phyloP scores from a whole-genome alignment of 441 rosid species.

The Monsonia emarginata region DNA sequence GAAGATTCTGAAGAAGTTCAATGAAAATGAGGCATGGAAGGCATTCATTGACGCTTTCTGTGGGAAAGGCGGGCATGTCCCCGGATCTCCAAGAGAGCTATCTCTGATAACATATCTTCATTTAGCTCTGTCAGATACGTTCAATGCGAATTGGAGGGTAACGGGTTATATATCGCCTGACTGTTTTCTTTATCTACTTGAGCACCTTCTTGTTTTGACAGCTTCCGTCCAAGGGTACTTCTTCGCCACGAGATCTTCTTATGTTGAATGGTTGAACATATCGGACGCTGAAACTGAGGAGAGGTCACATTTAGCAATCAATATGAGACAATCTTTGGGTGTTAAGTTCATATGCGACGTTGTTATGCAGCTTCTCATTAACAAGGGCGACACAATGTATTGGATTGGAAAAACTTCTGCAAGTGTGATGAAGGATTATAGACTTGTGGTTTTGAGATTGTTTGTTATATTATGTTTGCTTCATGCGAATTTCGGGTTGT shows the following conservation, averaged over 20 bases:
- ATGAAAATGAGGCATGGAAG: conserved; percentile 23
- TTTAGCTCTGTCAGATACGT: conserved; percentile 28
- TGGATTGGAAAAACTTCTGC: conserved; percentile 25
- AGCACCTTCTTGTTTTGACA: conserved; percentile 24
- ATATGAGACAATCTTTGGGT: neutral
- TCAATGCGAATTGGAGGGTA: conserved; percentile 26
- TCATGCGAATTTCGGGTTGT: conserved; percentile 24
- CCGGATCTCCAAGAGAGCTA: neutral
- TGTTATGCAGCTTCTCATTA: conserved; percentile 17
- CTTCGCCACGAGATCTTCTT: conserved; percentile 26
- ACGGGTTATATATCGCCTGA: conserved; percentile 30
- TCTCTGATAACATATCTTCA: conserved; percentile 13
- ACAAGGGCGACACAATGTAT: conserved; percentile 11
- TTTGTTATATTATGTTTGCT: conserved; percentile 28
- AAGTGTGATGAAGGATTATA: conserved; percentile 13
- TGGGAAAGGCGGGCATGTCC: neutral
- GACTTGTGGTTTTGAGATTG: conserved; percentile 28
- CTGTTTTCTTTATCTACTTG: conserved; percentile 37
- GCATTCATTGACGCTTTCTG: conserved; percentile 17
- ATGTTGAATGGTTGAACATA: conserved; percentile 25
- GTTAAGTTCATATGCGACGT: neutral
- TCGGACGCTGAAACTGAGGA: conserved; percentile 9
- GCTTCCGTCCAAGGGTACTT: conserved; percentile 19
- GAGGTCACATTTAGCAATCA: neutral
- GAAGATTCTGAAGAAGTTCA: conserved; percentile 11